phyloP scores from a whole-genome alignment of 2,329 filamentous ascomycete species.

The Elsinoe fawcettii region DNA sequence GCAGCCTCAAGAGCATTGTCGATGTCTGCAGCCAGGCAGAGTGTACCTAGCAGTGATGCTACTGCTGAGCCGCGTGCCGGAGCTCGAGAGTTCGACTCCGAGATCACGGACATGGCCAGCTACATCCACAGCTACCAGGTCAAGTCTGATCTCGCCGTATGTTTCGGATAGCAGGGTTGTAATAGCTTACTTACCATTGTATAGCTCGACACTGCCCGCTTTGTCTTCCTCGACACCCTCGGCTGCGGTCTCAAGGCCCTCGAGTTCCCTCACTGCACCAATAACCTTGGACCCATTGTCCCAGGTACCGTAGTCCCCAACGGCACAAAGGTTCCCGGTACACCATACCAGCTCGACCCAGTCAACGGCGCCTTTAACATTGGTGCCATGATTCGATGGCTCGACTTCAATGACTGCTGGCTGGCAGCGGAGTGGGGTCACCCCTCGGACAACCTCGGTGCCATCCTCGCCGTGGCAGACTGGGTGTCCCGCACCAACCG shows the following conservation, averaged over 20 bases:
- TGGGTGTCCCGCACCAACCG: constrained; percentile 95
- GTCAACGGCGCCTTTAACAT: constrained; percentile 98
- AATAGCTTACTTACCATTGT: constrained; percentile 4
- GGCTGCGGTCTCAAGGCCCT: constrained; percentile 94
- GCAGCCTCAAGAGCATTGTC: constrained; percentile 18
- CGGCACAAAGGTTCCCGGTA: constrained; percentile 83
- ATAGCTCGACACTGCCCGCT: constrained; percentile 89
- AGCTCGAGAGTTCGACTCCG: constrained; percentile 61
- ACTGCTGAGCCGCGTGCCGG: constrained; percentile 24
- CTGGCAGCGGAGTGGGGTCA: constrained; percentile 98
- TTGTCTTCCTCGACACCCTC: constrained; percentile 92
- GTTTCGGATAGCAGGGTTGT: constrained; percentile 30
- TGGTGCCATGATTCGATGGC: constrained; percentile 95
- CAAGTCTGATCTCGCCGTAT: constrained; percentile 84
- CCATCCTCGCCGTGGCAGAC: constrained; percentile 92
- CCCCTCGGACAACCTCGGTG: constrained; percentile 94
- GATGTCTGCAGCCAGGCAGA: constrained; percentile 16
- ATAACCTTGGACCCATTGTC: constrained; percentile 86
- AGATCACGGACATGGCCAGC: constrained; percentile 89
- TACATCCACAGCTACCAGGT: constrained; percentile 92
- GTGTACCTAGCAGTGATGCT: constrained; percentile 20
- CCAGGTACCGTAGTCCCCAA: constrained; percentile 86
- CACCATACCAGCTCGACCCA: constrained; percentile 87
- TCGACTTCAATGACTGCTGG: constrained; percentile 99
- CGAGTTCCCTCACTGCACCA: constrained; percentile 90